A percentile compares a stretch with the other conserved stretches of the same genome.
Conservation (phyloP, 306 rosid species). For the Malus asiatica region DNA sequence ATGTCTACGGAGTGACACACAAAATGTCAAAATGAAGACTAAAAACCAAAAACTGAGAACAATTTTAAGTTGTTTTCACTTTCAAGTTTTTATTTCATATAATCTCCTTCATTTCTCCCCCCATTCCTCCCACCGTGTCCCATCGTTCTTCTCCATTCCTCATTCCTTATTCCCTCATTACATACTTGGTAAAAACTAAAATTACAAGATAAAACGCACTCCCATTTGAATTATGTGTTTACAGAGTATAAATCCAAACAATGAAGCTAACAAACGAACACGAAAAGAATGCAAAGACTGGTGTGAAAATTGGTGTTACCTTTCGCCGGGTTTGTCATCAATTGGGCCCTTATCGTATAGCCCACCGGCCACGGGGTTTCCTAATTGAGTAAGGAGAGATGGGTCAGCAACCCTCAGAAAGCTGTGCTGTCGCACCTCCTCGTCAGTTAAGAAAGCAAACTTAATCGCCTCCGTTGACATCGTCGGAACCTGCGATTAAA, state of each 20-base stretch:
- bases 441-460: conserved; percentile 56
- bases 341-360: conserved; percentile 86
- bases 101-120: not conserved
- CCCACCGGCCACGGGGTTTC: conserved; percentile 52
- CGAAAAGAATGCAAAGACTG: not conserved
- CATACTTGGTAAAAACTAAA: not conserved
- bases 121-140: not conserved
- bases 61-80: not conserved
- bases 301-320: conserved; percentile 26
- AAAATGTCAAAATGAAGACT: not conserved
- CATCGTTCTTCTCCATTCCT: not conserved
- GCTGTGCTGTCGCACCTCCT: conserved; percentile 53
- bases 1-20: not conserved
- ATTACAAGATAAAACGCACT: not conserved
- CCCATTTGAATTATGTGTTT: not conserved
- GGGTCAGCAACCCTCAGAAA: conserved; percentile 41
- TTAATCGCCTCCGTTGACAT: conserved; percentile 46
- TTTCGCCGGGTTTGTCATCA: conserved; percentile 23
- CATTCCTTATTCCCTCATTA: not conserved
- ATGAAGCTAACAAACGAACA: not conserved
- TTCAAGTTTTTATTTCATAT: not conserved
- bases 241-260: not conserved
- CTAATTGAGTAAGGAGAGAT: conserved; percentile 24
- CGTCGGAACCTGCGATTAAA: conserved; percentile 48
- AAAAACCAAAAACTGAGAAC: not conserved